Evolutionary conservation across 441 rosid genomes (phyloP).

Genomic region (Syzygium malaccense): DNA sequence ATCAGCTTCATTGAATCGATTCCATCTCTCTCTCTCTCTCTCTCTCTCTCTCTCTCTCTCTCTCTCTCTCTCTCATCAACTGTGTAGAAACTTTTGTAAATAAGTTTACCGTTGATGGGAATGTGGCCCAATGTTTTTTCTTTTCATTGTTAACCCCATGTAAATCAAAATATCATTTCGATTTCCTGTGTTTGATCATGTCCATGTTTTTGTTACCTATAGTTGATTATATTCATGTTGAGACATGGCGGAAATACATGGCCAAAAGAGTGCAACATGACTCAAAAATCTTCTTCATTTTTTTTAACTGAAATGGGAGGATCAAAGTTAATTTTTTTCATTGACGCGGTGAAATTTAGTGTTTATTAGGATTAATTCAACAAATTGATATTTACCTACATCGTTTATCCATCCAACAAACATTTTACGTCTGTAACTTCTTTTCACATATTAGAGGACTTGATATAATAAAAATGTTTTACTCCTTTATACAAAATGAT

Average conservation of each 20-base stretch:
- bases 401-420: neutral
- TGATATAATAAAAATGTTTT: neutral
- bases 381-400: neutral
- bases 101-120: neutral
- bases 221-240: neutral
- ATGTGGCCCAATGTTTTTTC: neutral
- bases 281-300: neutral
- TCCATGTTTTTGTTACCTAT: neutral
- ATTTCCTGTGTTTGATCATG: neutral
- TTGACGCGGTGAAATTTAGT: neutral
- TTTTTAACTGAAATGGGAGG: neutral
- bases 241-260: neutral
- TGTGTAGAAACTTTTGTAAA: neutral
- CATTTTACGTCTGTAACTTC: neutral
- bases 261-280: neutral
- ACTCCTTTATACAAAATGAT: neutral
- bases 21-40: neutral
- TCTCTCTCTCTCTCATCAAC: neutral
- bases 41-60: neutral
- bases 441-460: neutral
- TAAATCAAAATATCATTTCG: neutral
- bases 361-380: neutral
- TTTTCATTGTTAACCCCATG: neutral
- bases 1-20: constrained; percentile 27
- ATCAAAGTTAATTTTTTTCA: neutral